Conservation (phyloP, 305 asterid species). For the Solanum aculeatissimum region DNA sequence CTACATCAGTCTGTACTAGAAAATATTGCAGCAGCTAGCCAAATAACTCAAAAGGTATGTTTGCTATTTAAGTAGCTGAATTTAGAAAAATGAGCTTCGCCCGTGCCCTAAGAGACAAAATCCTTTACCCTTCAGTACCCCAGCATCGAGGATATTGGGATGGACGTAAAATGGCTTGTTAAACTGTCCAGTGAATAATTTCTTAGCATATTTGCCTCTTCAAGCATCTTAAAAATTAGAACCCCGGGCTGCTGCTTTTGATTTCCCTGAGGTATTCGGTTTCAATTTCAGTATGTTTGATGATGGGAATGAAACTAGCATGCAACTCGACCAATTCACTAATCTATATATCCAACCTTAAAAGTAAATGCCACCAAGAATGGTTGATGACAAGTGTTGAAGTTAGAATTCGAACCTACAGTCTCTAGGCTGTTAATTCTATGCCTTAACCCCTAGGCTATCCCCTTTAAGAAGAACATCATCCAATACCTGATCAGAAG, state of each 20-base stretch:
- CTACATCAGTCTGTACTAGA: background rate
- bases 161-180: background rate
- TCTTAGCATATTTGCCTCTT: background rate
- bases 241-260: background rate
- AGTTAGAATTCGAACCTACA: background rate
- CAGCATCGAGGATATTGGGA: background rate
- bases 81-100: background rate
- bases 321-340: background rate
- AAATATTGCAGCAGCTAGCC: background rate
- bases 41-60: background rate
- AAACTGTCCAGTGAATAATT: background rate
- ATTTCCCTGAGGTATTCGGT: background rate
- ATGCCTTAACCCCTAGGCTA: background rate
- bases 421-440: background rate
- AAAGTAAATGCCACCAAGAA: background rate
- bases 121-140: background rate
- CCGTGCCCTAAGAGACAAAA: background rate
- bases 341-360: background rate
- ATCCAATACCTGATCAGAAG: background rate
- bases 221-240: background rate
- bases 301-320: background rate
- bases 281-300: background rate
- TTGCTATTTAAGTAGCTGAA: background rate
- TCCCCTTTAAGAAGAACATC: background rate
- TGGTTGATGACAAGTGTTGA: background rate